phyloP scores from a whole-genome alignment of 352 stramenopile species.

The Globisporangium okanoganense region DNA sequence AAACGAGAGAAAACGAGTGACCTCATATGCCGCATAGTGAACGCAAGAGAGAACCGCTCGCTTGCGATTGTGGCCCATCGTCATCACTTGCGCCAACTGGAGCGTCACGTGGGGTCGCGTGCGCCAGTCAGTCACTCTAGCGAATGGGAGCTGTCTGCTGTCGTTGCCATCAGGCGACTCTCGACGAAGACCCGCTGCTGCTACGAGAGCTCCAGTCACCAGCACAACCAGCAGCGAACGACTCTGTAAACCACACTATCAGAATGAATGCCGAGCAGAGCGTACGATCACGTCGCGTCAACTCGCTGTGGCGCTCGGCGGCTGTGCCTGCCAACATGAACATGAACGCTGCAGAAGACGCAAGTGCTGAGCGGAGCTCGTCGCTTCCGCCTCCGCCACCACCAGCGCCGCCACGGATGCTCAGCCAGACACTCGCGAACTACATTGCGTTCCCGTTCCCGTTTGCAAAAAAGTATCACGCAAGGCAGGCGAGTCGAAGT shows the following conservation, averaged over 20 bases:
- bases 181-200: constrained; percentile 54
- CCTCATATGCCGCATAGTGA: constrained; percentile 3
- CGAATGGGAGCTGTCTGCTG: constrained; percentile 73
- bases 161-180: constrained; percentile 50
- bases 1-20: background rate
- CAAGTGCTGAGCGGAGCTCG: background rate
- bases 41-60: background rate
- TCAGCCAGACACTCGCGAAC: constrained; percentile 61
- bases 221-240: background rate
- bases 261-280: constrained; percentile 6
- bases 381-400: background rate
- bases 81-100: background rate
- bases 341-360: constrained; percentile 12
- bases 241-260: background rate
- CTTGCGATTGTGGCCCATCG: background rate
- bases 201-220: background rate
- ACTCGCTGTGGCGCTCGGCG: constrained; percentile 3
- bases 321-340: constrained; percentile 27
- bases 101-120: background rate
- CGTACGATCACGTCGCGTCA: background rate
- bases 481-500: constrained; percentile 12
- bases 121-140: constrained; percentile 7
- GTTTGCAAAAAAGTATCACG: constrained; percentile 42
- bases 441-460: constrained; percentile 81
- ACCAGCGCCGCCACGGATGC: constrained; percentile 17